A percentile compares a stretch with the other conserved stretches of the same genome.
These are phyloP conservation scores for Clarireedia homoeocarpa DNA, from an alignment of 2,329 filamentous ascomycete genomes.

Conservation along the genomic window DNA sequence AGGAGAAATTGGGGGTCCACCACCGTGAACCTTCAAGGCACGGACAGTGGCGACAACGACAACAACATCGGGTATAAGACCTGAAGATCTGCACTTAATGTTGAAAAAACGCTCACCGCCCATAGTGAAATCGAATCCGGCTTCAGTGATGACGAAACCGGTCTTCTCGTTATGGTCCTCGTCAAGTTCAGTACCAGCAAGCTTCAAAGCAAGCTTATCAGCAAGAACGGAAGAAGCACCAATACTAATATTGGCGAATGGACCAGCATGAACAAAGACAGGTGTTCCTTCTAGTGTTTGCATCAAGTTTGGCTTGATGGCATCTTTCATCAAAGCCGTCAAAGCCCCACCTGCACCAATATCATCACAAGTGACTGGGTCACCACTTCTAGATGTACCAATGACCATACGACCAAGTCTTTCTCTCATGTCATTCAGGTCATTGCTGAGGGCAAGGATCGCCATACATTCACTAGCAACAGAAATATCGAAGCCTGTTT, in stretches of 20 bases:
- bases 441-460: conserved; percentile 87
- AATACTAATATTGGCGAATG: conserved; percentile 97
- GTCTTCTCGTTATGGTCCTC: conserved; percentile 77
- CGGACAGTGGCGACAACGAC: conserved; percentile 94
- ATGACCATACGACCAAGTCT: conserved; percentile 94
- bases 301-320: conserved; percentile 98
- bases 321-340: conserved; percentile 92
- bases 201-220: conserved; percentile 91
- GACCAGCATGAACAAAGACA: conserved; percentile 94
- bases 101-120: conserved; percentile 99
- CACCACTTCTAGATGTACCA: conserved; percentile 74
- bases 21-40: conserved; percentile 93
- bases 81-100: conserved; percentile 96
- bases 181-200: conserved; percentile 86
- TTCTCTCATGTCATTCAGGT: conserved; percentile 82
- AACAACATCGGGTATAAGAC: conserved; percentile 84
- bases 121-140: conserved; percentile 99
- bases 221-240: conserved; percentile 93
- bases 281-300: conserved; percentile 95
- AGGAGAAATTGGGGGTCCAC: conserved; percentile 85
- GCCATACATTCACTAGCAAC: conserved; percentile 98
- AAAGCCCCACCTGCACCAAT: conserved; percentile 87
- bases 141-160: conserved; percentile 93
- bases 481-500: conserved; percentile 95
- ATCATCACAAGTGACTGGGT: conserved; percentile 93